phyloP scores from a whole-genome alignment of 2,329 filamentous ascomycete genomes.

The Escovopsis sp. region DNA sequence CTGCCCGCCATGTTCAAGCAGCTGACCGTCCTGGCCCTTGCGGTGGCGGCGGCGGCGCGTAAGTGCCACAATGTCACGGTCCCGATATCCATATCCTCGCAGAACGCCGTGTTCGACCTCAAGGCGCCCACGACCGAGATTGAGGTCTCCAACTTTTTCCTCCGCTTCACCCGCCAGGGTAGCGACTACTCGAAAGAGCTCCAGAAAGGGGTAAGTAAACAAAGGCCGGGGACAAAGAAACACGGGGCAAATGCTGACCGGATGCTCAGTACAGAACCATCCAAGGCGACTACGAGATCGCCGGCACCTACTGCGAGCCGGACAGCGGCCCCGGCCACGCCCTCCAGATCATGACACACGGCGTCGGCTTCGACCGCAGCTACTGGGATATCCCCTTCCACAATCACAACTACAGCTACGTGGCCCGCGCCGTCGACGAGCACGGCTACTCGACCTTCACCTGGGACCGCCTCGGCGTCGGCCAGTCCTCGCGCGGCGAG shows the following conservation, averaged over 20 bases:
- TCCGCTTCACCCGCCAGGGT: conserved; percentile 34
- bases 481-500: conserved; percentile 41
- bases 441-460: conserved; percentile 44
- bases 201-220: conserved; percentile 26
- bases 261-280: conserved; percentile 30
- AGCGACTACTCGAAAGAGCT: conserved; percentile 31
- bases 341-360: conserved; percentile 28
- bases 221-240: too few relatives aligned
- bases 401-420: conserved; percentile 48
- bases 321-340: conserved; percentile 24
- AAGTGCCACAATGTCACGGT: conserved; percentile 37
- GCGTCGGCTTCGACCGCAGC: conserved; percentile 26
- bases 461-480: conserved; percentile 49
- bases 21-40: conserved; percentile 7
- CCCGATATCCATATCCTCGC: conserved; percentile 37
- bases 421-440: conserved; percentile 36
- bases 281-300: conserved; percentile 39
- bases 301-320: conserved; percentile 46
- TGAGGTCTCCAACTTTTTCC: conserved; percentile 41
- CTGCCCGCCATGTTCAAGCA: conserved; percentile 2
- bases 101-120: conserved; percentile 38
- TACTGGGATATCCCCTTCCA: conserved; percentile 49
- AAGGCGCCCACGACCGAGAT: conserved; percentile 34
- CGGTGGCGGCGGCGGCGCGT: conserved; percentile 18
- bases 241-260: too few relatives aligned